Evolutionary conservation across 139 green algal genomes (phyloP).

Genomic region (Spirogloea muscicola): DNA sequence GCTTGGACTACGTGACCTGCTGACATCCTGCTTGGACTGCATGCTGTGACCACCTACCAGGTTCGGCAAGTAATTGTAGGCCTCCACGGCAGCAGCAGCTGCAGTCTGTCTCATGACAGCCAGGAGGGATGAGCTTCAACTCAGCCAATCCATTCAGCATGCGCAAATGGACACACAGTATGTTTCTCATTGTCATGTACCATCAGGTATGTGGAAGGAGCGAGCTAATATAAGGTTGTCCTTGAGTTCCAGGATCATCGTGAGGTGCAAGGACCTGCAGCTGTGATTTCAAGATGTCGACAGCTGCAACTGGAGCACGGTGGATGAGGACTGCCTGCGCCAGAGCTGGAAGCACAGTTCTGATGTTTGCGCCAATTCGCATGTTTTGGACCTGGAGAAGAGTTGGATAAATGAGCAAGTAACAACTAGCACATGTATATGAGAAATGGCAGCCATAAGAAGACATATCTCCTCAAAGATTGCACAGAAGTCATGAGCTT

Average conservation of each 20-base stretch:
- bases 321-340: constrained; percentile 64
- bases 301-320: constrained; percentile 1
- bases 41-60: constrained; percentile 30
- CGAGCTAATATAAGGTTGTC: neutral
- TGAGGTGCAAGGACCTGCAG: constrained; percentile 32
- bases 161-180: constrained; percentile 6
- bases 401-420: constrained; percentile 73
- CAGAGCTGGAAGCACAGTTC: constrained; percentile 69
- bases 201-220: neutral
- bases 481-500: no score
- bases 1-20: no score
- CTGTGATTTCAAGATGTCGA: constrained; percentile 11
- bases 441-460: neutral
- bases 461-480: neutral
- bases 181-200: no score
- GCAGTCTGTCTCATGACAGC: constrained; percentile 1
- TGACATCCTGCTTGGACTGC: no score
- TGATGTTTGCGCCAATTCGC: constrained; percentile 80
- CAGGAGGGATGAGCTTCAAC: no score
- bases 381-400: constrained; percentile 76
- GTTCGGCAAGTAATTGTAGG: constrained; percentile 77
- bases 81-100: constrained; percentile 51
- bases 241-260: neutral
- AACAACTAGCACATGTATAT: constrained; percentile 1
- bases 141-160: neutral